Evolutionary conservation across 2,329 filamentous ascomycete species (phyloP).

Genomic region (Sarocladiaceae sp.): DNA sequence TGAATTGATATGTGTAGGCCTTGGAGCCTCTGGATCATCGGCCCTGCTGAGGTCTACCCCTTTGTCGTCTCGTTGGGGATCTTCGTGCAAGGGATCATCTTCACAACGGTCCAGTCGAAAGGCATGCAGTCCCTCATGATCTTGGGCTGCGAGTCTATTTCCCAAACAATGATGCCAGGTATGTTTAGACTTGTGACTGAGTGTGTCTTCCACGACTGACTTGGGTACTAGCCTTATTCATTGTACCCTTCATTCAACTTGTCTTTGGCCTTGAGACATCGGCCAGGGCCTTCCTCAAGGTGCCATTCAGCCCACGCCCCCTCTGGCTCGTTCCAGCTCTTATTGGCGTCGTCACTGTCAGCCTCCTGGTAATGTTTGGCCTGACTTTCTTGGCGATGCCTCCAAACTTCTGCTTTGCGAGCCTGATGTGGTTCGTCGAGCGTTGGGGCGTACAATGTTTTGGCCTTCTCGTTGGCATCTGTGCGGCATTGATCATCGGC

Average conservation of each 20-base stretch:
- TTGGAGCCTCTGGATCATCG: constrained; percentile 36
- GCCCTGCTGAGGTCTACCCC: constrained; percentile 44
- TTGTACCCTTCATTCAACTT: constrained; percentile 59
- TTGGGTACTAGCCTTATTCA: constrained; percentile 49
- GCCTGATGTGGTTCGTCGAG: constrained; percentile 61
- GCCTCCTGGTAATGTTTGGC: constrained; percentile 43
- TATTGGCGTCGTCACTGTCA: constrained; percentile 47
- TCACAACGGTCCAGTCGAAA: constrained; percentile 49
- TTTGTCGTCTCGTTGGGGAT: constrained; percentile 53
- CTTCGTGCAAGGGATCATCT: constrained; percentile 50
- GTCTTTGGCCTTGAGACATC: constrained; percentile 59
- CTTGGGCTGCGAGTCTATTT: constrained; percentile 45
- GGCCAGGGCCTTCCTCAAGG: constrained; percentile 45
- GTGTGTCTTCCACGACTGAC: too few species aligned
- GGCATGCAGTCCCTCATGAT: constrained; percentile 47
- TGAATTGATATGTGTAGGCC: constrained; percentile 8
- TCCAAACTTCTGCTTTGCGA: constrained; percentile 57
- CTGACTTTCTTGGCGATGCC: constrained; percentile 56
- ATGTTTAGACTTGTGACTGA: too few species aligned
- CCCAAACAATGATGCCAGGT: constrained; percentile 57
- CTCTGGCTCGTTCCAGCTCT: constrained; percentile 49
- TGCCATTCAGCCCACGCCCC: constrained; percentile 51
- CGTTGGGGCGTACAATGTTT: constrained; percentile 54
- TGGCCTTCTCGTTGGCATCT: constrained; percentile 43
- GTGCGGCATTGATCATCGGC: constrained; percentile 43